Evolutionary conservation across 1,139 yeast species (phyloP).

Genomic region (Kazachstania sp.): DNA sequence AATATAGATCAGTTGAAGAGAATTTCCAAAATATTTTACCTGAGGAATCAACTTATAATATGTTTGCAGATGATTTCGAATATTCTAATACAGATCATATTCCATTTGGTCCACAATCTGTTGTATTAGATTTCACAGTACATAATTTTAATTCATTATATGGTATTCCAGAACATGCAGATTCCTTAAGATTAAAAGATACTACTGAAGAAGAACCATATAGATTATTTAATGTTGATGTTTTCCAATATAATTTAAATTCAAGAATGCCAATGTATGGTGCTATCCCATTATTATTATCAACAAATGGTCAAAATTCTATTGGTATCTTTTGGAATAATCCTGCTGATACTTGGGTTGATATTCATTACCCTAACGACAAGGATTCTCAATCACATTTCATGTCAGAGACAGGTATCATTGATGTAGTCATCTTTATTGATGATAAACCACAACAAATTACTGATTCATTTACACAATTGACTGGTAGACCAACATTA

Average conservation of each 20-base stretch:
- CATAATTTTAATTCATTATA: conserved; percentile 54
- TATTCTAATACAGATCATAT: conserved; percentile 50
- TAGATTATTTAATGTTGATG: conserved; percentile 83
- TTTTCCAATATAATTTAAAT: conserved; percentile 80
- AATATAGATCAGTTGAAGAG: conserved; percentile 44
- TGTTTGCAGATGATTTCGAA: conserved; percentile 52
- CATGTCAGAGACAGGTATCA: conserved; percentile 84
- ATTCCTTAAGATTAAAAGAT: conserved; percentile 56
- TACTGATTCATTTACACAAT: conserved; percentile 50
- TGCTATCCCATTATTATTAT: conserved; percentile 78
- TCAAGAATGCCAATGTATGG: conserved; percentile 92
- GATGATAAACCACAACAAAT: conserved; percentile 56
- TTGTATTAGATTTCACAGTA: conserved; percentile 70
- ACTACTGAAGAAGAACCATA: conserved; percentile 67
- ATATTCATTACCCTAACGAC: conserved; percentile 40
- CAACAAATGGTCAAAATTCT: conserved; percentile 48
- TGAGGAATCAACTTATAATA: conserved; percentile 49
- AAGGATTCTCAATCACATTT: conserved; percentile 54
- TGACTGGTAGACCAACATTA: conserved; percentile 70
- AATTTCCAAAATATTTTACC: conserved; percentile 39
- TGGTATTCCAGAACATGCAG: conserved; percentile 97
- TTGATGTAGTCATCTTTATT: conserved; percentile 66
- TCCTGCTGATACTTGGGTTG: conserved; percentile 87
- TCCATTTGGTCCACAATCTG: conserved; percentile 85
- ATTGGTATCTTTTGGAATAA: conserved; percentile 88